A percentile compares a stretch with the other conserved stretches of the same genome.
phyloP scores from a whole-genome alignment of 768 basidiomycete genomes.

The Trametes coccinea region DNA sequence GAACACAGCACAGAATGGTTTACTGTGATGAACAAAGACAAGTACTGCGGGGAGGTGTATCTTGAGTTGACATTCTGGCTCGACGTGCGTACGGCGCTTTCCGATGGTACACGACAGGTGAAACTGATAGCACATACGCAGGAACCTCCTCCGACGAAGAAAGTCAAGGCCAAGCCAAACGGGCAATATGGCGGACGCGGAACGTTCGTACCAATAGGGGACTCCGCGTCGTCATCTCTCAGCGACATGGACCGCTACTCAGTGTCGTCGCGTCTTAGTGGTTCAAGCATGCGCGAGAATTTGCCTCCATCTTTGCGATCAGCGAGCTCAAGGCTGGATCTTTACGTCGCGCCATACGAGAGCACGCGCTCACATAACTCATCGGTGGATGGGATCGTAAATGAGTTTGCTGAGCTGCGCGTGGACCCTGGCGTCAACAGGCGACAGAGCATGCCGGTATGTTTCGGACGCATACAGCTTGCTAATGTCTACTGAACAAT shows the following conservation, averaged over 20 bases:
- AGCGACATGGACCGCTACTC: slow-evolving; percentile 14
- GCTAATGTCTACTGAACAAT: neutral
- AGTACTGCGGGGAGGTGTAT: slow-evolving; percentile 94
- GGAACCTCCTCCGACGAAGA: slow-evolving; percentile 82
- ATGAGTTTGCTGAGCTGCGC: slow-evolving; percentile 67
- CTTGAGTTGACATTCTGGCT: slow-evolving; percentile 98
- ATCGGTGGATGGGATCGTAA: slow-evolving; percentile 53
- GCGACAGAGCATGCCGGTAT: slow-evolving; percentile 26
- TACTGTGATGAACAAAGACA: slow-evolving; percentile 83
- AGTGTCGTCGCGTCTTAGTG: slow-evolving; percentile 15
- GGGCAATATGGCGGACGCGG: slow-evolving; percentile 78
- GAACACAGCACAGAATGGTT: slow-evolving; percentile 78
- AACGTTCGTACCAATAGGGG: slow-evolving; percentile 56
- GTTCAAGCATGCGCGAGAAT: slow-evolving; percentile 42
- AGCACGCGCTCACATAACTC: slow-evolving; percentile 39
- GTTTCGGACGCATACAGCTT: slow-evolving; percentile 1
- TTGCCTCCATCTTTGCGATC: slow-evolving; percentile 61
- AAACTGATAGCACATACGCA: slow-evolving; percentile 27
- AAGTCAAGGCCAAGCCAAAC: slow-evolving; percentile 47
- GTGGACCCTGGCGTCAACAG: slow-evolving; percentile 36
- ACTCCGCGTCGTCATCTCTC: slow-evolving; percentile 28
- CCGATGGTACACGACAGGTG: neutral
- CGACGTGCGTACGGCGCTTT: slow-evolving; percentile 54
- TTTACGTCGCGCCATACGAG: slow-evolving; percentile 79
- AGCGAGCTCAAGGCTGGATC: slow-evolving; percentile 63